Base-by-base conservation (phyloP, 2,329 filamentous ascomycete species). In the Aspergillus sp. region DNA sequence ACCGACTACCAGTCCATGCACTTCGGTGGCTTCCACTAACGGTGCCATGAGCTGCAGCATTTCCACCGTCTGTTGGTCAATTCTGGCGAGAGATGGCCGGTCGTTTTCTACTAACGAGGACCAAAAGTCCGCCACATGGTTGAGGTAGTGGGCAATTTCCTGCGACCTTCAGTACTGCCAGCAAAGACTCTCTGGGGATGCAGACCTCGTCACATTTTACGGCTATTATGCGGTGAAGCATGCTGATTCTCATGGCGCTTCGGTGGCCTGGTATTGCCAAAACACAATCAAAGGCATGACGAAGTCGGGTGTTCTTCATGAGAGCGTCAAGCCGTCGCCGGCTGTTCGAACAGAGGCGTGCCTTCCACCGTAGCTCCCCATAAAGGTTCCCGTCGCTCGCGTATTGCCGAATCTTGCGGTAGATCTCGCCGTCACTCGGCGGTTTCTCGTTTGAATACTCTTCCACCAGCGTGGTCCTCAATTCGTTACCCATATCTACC, bases 381-480 rank as follows among this genome's bases (percentile, higher is more conserved):
- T 16, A 19, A 13, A 53, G 29, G 47, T 64, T 64, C 20, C 20
- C 44, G 14, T 64, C 54, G 25, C 51, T 40, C 48, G 60, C 19
- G 42, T 64, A 63, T 29, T 64, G 49, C 34, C 56, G 55, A 32
- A 62, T 55, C 45, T 61, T 64, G 10, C 52, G 54, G 49, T 63
- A 64, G 13, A 64, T 55, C 40, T 63, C 58, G 16, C 62, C 55
- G 38, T 64, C 56, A 16, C 49, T 63, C 2, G 60, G 57, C 13
- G 16, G 38, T 36, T 49, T 61, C 42, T 64, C 44, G 23, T 63
- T 60, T 2, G 56, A 23, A 49, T 62, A 64, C 49, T 64, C 58
- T 10, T 62, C 54, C 17, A 58, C 29, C 3, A 61, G 47, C 9
- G 48, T 16, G 10, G 41, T 50, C 41, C 23, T 47, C 4, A 61